Base-by-base conservation (phyloP, 1,284 basidiomycete species). In the Ceratobasidium sp. region DNA sequence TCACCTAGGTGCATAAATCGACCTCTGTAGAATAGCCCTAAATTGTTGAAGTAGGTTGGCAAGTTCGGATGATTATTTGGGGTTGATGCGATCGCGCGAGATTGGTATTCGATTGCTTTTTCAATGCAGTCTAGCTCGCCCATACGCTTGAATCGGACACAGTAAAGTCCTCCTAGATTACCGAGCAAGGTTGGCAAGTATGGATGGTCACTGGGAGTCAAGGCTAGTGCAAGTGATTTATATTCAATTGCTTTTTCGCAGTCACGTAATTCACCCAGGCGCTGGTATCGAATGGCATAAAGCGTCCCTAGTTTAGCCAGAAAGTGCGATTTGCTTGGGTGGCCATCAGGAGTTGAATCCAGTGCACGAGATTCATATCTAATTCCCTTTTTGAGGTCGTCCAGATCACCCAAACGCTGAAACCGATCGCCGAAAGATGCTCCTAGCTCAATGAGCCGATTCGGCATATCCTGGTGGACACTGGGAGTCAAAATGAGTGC, bases 1-100 rank as follows among this genome's bases (percentile, higher is more conserved):
- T 52, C 19, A 1, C 59, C 59, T 2, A 52, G 23, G 21, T 19
- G 46, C n/a, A 50, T 47, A 52, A 23, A 62, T 62, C 59, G 59
- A 25, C 9, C 16, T 1, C 6, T 21, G 21, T 25, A 27, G 3
- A 46, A 36, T 19, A 13, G 7, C 30, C 56, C 56, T 13, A 58
- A 39, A 27, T 16, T 3, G 14, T 44, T 16, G 8, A 44, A 39
- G 7, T 6, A n/a, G 16, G 16, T 3, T 46, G 42, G 42, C 42
- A 21, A n/a, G 30, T 52, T 9, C 19, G 47, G 46, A 25, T 62
- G 46, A 25, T 30, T 14, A 1, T 62, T 46, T 2, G 59, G 46
- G 16, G 47, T 49, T 16, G 50, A 46, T 1, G 6, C 11, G n/a
- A 52, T 11, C 2, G 44, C 57, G 7, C 41, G 41, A 9, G 42